Evolutionary conservation across 2,329 filamentous ascomycete species (phyloP).

Genomic region (Cercospora berteroae): DNA sequence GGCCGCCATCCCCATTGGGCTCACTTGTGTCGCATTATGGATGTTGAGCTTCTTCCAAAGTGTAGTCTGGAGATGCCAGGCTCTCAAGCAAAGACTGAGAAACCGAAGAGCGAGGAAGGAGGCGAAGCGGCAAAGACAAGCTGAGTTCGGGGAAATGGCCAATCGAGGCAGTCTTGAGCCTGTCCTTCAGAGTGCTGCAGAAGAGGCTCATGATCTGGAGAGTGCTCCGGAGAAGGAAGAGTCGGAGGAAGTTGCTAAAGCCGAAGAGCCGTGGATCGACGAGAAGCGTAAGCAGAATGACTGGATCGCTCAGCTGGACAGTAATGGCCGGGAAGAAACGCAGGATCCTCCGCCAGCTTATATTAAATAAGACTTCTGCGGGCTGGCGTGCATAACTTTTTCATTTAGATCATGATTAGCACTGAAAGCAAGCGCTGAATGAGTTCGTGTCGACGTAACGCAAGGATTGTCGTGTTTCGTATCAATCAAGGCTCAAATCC

Average conservation of each 20-base stretch:
- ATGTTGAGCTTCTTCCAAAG: conserved; percentile 8
- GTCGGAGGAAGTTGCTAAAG: not conserved
- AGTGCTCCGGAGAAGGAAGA: not conserved
- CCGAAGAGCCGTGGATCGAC: conserved; percentile 2
- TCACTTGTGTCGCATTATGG: conserved; percentile 6
- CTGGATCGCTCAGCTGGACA: conserved; percentile 1
- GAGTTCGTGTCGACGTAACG: not conserved
- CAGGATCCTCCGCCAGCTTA: conserved; percentile 4
- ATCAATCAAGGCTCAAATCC: not conserved
- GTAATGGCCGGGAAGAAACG: not conserved
- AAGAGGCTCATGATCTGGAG: not conserved
- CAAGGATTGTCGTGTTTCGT: not conserved
- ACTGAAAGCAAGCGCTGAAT: not conserved
- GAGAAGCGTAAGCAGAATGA: conserved; percentile 11
- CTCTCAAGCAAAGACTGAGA: not conserved
- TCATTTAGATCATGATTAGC: not conserved
- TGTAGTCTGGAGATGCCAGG: conserved; percentile 12
- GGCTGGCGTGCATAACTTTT: not conserved
- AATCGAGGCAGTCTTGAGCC: not conserved
- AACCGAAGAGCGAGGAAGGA: conserved; percentile 4
- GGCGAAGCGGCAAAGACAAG: not conserved
- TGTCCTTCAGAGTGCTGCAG: not conserved
- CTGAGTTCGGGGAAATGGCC: not conserved
- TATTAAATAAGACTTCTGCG: not conserved
- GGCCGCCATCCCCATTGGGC: not conserved